A percentile compares a stretch with the other conserved stretches of the same genome.
These are phyloP conservation scores for Euphorbia pulcherrima DNA, from an alignment of 345 rosid species.

Conservation along the genomic window DNA sequence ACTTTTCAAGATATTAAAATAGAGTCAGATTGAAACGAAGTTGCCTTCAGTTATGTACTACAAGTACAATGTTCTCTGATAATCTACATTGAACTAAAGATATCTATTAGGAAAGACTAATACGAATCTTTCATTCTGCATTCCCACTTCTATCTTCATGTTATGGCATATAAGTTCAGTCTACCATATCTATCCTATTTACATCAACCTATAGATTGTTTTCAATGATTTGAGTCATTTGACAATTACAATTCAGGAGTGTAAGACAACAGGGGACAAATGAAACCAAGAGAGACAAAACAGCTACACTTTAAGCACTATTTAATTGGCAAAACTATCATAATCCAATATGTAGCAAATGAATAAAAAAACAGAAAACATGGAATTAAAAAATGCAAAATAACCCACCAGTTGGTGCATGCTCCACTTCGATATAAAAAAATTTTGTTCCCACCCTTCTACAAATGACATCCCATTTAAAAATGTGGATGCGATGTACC, in stretches of 20 bases:
- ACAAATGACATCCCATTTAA: slow-evolving; percentile 96
- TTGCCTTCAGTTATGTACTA: background rate
- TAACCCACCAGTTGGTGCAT: slow-evolving; percentile 89
- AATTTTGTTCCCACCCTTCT: slow-evolving; percentile 95
- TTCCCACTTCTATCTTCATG: background rate
- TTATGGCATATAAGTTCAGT: background rate
- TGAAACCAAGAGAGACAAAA: background rate
- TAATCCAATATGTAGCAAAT: background rate
- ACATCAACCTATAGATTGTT: background rate
- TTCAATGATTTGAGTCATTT: background rate
- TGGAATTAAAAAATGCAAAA: slow-evolving; percentile 9
- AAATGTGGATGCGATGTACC: slow-evolving; percentile 70
- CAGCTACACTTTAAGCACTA: background rate
- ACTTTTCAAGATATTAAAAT: background rate
- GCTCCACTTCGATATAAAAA: slow-evolving; percentile 97
- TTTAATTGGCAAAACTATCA: background rate
- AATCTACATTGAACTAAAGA: too few relatives aligned
- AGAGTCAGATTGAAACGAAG: background rate
- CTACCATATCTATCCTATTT: background rate
- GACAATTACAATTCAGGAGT: background rate
- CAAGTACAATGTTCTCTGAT: too few relatives aligned
- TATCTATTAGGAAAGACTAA: background rate
- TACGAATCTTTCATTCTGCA: background rate
- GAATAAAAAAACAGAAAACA: slow-evolving; percentile 6
- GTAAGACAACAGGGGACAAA: background rate